Conservation (phyloP, 306 rosid species). For the Cucumis cinereus region DNA sequence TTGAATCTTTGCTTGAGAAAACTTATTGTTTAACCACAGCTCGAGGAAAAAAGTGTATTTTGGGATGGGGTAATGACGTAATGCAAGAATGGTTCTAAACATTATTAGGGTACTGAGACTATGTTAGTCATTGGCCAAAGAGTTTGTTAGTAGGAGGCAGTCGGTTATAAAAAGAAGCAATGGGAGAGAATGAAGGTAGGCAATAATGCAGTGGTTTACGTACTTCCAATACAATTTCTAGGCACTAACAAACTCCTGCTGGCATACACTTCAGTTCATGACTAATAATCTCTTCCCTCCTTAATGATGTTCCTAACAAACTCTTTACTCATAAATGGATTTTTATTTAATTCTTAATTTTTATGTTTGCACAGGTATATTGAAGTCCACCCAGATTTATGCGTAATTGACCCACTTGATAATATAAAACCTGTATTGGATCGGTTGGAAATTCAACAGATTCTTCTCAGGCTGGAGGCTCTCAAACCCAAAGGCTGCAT, state of each 20-base stretch:
- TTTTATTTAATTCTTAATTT: neutral
- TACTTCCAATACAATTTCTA: neutral
- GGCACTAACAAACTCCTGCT: neutral
- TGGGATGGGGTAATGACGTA: neutral
- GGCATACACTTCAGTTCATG: neutral
- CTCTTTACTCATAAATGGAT: neutral
- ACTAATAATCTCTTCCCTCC: neutral
- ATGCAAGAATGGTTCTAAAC: neutral
- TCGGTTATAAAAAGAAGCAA: neutral
- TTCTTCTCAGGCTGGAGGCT: constrained; percentile 56
- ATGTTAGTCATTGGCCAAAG: neutral
- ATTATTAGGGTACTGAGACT: neutral
- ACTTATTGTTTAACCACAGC: neutral
- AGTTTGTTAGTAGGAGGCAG: neutral
- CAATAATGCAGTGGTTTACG: neutral
- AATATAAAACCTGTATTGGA: constrained; percentile 56
- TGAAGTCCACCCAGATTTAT: constrained; percentile 39
- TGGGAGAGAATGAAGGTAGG: neutral
- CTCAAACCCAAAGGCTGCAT: constrained; percentile 30
- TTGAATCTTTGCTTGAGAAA: neutral
- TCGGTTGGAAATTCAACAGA: constrained; percentile 59
- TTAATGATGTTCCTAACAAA: neutral
- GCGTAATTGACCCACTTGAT: constrained; percentile 65
- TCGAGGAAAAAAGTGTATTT: neutral
- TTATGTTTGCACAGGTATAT: constrained; percentile 31